Conservation (phyloP, 2,329 filamentous ascomycete genomes). For the Thermochaetoides dissita region DNA sequence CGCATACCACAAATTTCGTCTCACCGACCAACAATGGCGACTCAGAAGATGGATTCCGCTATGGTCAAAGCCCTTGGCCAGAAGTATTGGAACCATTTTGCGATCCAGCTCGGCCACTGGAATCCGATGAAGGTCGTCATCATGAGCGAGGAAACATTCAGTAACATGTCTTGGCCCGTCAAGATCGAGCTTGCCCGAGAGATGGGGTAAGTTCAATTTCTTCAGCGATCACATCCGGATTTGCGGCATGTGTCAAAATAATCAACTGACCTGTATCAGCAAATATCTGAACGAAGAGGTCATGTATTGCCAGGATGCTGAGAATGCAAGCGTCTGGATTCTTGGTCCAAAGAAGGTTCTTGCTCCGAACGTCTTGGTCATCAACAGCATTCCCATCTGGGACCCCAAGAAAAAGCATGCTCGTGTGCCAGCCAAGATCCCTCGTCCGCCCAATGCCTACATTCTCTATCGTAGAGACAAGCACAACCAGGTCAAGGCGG, state of each 20-base stretch:
- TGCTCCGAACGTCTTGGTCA: slow-evolving; percentile 1
- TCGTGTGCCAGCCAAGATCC: slow-evolving; percentile 15
- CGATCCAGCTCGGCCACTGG: slow-evolving; percentile 11
- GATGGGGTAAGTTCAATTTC: slow-evolving; percentile 7
- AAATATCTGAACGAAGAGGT: slow-evolving; percentile 7
- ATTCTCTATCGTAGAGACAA: slow-evolving; percentile 29
- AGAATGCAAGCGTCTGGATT: slow-evolving; percentile 7
- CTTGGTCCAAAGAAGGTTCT: slow-evolving; percentile 9
- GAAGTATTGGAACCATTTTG: slow-evolving; percentile 10
- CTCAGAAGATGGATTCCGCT: too few relatives aligned
- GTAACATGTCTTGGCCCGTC: slow-evolving; percentile 1
- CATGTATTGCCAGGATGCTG: slow-evolving; percentile 9
- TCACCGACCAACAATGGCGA: too few relatives aligned
- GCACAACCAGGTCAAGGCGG: slow-evolving; percentile 22
- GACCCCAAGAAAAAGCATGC: slow-evolving; percentile 8
- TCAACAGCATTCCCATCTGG: slow-evolving; percentile 5
- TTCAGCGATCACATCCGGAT: neutral
- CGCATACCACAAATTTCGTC: too few relatives aligned
- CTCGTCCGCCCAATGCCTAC: slow-evolving; percentile 28
- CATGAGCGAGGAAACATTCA: slow-evolving; percentile 8
- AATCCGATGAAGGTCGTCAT: slow-evolving; percentile 9
- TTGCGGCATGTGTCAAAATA: neutral
- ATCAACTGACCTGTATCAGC: slow-evolving; percentile 3
- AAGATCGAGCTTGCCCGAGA: slow-evolving; percentile 5
- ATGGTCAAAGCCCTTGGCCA: neutral